A percentile compares a stretch with the other conserved stretches of the same genome.
Conservation (phyloP, 805 yeast genomes). For the Lachancea waltii region DNA sequence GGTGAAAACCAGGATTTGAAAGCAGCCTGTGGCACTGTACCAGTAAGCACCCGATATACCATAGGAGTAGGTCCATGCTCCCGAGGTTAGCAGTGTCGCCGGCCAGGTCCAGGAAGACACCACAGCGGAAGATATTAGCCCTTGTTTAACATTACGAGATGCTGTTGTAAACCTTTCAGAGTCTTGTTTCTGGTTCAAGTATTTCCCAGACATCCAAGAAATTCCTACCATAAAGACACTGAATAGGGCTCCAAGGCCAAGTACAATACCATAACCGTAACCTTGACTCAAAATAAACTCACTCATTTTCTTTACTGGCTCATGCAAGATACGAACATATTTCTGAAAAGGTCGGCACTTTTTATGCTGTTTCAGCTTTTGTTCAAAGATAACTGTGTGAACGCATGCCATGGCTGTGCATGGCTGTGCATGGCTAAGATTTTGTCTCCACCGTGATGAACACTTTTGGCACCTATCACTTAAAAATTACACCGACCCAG, state of each 20-base stretch:
- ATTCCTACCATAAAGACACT: slow-evolving; percentile 1
- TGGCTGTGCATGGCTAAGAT: too few relatives aligned
- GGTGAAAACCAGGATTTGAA: slow-evolving; percentile 74
- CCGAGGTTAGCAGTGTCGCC: slow-evolving; percentile 58
- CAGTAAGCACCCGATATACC: slow-evolving; percentile 72
- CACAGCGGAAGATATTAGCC: slow-evolving; percentile 75
- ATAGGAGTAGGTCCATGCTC: slow-evolving; percentile 64
- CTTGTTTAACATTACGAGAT: slow-evolving; percentile 72
- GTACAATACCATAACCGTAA: slow-evolving; percentile 3
- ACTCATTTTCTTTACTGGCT: too few relatives aligned
- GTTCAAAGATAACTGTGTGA: too few relatives aligned
- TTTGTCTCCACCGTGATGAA: too few relatives aligned
- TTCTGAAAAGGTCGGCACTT: too few relatives aligned
- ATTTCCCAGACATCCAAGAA: slow-evolving; percentile 42
- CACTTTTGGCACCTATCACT: too few relatives aligned
- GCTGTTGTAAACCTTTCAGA: slow-evolving; percentile 88
- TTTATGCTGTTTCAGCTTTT: too few relatives aligned
- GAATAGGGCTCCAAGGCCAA: slow-evolving; percentile 6
- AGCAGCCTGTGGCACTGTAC: slow-evolving; percentile 81
- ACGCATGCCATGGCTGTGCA: too few relatives aligned
- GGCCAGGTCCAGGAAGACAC: slow-evolving; percentile 89
- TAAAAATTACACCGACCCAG: too few relatives aligned
- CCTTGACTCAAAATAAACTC: slow-evolving; percentile 2
- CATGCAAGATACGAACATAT: too few relatives aligned
- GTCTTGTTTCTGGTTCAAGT: slow-evolving; percentile 74